Evolutionary conservation across 139 green algal species (phyloP), one percentile per base, ranked within the genome.

Genomic region (Bryopsis sp.): DNA sequence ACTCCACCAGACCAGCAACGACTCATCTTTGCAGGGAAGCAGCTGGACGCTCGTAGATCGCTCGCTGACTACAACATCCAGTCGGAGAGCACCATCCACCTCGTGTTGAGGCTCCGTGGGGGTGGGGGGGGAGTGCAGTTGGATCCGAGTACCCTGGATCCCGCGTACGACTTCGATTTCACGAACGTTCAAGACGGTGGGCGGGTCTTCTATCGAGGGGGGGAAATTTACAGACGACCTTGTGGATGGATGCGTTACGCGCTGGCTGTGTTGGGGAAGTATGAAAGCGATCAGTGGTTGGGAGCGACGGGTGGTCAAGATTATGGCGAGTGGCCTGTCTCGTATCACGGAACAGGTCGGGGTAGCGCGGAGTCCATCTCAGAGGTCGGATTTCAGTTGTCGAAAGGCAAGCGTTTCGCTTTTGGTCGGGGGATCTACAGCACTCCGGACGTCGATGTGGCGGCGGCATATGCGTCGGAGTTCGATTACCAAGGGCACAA

Each of bases 1-100:
- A 89, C 92, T 64, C 87, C 87, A 0, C 85, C 85, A 26, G 87
- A 92, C 78, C 87, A 93, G 81, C 87, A 94, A 81, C 77, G 88
- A 38, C 74, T 94, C 31, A 94, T 93, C 71, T 94, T 94, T 63
- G 87, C 87, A 24, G 87, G 87, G 68, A 94, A 92, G 85, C 87
- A 93, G 80, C 83, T 94, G 46, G 85, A 92, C 75, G 85, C 92
- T 59, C 84, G 86, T 46, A 77, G 85, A 54, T 94, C 85, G 0
- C 73, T 94, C 46, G 81, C 85, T 0, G 87, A 94, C 70, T 94
- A 91, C 78, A 89, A 87, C 84, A 85, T 92, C 68, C 80, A 88
- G 7, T 22, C 19, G 50, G 60, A 68, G 32, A 78, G 64, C 1
- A 86, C 75, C 2, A 80, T 90, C 22, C 84, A 88, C 64, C 71